These are phyloP conservation scores for Phytophthora fragariae DNA, from an alignment of 352 stramenopile species.

Conservation along the genomic window DNA sequence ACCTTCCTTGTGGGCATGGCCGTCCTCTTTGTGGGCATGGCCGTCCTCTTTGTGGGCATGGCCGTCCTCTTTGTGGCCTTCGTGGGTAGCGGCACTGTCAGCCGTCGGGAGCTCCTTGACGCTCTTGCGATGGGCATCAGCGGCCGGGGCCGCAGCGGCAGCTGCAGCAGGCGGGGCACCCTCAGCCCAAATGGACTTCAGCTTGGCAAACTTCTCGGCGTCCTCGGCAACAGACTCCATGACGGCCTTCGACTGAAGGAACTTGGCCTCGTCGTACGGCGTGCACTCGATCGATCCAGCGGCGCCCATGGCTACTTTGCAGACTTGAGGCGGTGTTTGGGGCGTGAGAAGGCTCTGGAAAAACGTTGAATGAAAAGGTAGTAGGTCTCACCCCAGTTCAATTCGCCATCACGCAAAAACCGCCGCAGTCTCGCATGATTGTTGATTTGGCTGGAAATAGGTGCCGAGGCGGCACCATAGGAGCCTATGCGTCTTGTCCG, in stretches of 20 bases:
- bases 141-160: background rate
- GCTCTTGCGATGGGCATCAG: conserved; percentile 45
- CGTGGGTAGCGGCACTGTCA: conserved; percentile 5
- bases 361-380: conserved; percentile 33
- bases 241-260: conserved; percentile 71
- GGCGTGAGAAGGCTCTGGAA: conserved; percentile 23
- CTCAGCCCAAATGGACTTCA: conserved; percentile 71
- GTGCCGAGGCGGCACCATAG: background rate
- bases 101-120: conserved; percentile 41
- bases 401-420: conserved; percentile 11
- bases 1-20: conserved; percentile 2
- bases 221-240: conserved; percentile 71
- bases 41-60: conserved; percentile 13
- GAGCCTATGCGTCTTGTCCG: conserved; percentile 7
- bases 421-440: conserved; percentile 8
- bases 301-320: conserved; percentile 50
- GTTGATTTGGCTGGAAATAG: conserved; percentile 40
- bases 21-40: conserved; percentile 12
- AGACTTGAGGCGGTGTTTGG: conserved; percentile 8
- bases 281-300: conserved; percentile 64
- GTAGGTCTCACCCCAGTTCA: background rate
- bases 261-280: conserved; percentile 69
- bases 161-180: conserved; percentile 12
- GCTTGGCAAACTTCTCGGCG: conserved; percentile 74
- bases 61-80: background rate